Base-by-base conservation (phyloP, 1,284 basidiomycete genomes). In the Ustilago lituana region DNA sequence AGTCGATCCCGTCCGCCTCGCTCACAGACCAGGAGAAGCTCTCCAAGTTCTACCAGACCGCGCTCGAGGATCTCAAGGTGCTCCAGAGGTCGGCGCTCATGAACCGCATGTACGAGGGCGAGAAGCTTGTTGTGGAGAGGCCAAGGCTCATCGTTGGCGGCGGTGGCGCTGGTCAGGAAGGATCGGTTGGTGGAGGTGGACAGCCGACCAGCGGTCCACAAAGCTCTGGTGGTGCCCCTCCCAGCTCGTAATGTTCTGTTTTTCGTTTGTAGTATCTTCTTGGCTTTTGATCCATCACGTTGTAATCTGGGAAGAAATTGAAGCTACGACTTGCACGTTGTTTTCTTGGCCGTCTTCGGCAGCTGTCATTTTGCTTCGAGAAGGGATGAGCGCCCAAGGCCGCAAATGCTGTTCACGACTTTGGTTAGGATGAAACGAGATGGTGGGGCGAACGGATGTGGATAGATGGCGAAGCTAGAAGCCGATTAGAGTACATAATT, bases 121-220 rank as follows among this genome's bases (percentile, higher is more conserved):
- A 81, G 60, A 73, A 71, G 55, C 71, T 82, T 5, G 79, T 82
- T 5, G 78, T 82, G 2, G 80, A 82, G 51, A 59, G 70, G 61
- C 77, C 77, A 31, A 59, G 45, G 31, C 52, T 79, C 20, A 73
- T 79, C 38, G 46, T 77, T 20, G 76, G 73, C 20, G 77, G 77
- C 6, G 77, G 77, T 10, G 76, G 70, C 36, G 63, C 62, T 1
- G 68, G 68, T 36, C 35, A 32, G 14, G 73, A 76, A 51, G 71
- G 67, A 12, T 39, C 62, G 3, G 67, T 66, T 5, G 71, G 71
- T 23, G 71, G 71, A 15, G 59, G 59, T 10, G 71, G 71, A 11
- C 71, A 74, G 56, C 71, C 71, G 8, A 59, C 43, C 11, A 53
- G 54, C 5, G 68, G 68, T 11, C 62, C 68, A 23, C 46, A 54